These are phyloP conservation scores for Hylodesmum podocarpum DNA, from an alignment of 306 rosid species.

Conservation along the genomic window DNA sequence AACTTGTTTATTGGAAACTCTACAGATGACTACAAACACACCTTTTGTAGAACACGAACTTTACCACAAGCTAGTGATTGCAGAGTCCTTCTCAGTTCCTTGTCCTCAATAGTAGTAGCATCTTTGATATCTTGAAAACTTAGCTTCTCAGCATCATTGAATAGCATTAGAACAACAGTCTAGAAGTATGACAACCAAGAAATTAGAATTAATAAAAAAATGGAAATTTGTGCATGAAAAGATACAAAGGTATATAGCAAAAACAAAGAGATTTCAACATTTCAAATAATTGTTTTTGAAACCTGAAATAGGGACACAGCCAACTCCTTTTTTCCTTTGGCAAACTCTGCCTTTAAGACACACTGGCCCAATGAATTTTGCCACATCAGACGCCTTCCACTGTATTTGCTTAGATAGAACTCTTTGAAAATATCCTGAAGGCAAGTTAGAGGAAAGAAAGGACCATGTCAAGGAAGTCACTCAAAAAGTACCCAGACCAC, in stretches of 20 bases:
- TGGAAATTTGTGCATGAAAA: too few relatives aligned
- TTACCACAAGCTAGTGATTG: constrained; percentile 99
- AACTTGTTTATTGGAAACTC: not conserved
- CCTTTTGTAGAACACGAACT: constrained; percentile 92
- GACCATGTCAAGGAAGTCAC: constrained; percentile 24
- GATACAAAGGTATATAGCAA: too few relatives aligned
- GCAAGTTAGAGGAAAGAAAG: constrained; percentile 9
- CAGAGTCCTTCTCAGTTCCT: constrained; percentile 91
- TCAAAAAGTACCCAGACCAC: not conserved
- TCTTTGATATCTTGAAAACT: constrained; percentile 92
- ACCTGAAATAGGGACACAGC: constrained; percentile 98
- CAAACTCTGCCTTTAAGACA: constrained; percentile 95
- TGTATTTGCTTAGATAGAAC: constrained; percentile 92
- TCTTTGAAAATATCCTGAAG: constrained; percentile 91
- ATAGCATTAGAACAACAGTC: constrained; percentile 96
- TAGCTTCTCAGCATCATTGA: constrained; percentile 88
- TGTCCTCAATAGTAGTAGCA: constrained; percentile 84
- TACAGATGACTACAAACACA: constrained; percentile 30
- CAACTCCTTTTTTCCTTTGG: constrained; percentile 94
- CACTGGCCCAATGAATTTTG: constrained; percentile 98
- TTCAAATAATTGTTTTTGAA: constrained; percentile 5
- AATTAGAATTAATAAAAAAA: constrained; percentile 20
- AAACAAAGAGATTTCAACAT: too few relatives aligned
- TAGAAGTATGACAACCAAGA: constrained; percentile 38
- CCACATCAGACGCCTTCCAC: constrained; percentile 99